Evolutionary conservation across 768 basidiomycete genomes (phyloP).

Genomic region (Cyathus striatus): DNA sequence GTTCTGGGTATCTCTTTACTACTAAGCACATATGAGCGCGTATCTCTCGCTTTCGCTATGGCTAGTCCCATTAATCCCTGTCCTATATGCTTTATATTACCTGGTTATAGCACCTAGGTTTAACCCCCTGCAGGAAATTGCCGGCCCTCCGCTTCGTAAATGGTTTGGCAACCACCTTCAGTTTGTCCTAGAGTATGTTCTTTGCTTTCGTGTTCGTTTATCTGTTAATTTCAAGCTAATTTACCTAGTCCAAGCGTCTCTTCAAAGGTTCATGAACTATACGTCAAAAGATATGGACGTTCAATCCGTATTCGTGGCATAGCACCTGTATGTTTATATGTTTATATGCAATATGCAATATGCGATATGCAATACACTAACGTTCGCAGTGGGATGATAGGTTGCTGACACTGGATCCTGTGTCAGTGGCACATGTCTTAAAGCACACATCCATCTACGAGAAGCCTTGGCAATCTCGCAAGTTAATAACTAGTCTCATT

Average conservation of each 20-base stretch:
- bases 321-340: conserved; percentile 59
- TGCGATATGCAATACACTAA: no score
- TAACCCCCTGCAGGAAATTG: conserved; percentile 48
- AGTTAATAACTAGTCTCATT: conserved; percentile 70
- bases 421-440: conserved; percentile 68
- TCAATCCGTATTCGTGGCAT: conserved; percentile 65
- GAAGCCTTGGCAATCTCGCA: conserved; percentile 79
- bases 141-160: conserved; percentile 51
- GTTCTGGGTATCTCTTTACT: no score
- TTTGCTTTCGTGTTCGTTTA: neutral
- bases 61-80: conserved; percentile 5
- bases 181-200: conserved; percentile 52
- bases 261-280: conserved; percentile 45
- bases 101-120: conserved; percentile 25
- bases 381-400: conserved; percentile 65
- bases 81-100: conserved; percentile 22
- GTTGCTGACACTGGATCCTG: conserved; percentile 76
- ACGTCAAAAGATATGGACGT: conserved; percentile 58
- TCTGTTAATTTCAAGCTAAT: conserved; percentile 2
- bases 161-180: conserved; percentile 52
- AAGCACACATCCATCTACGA: conserved; percentile 70
- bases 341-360: no score
- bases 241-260: conserved; percentile 48
- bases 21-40: no score
- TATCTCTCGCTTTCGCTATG: no score